These are phyloP conservation scores for Coemansia javaensis DNA, from an alignment of 192 early-diverging fungal genomes.

Conservation along the genomic window DNA sequence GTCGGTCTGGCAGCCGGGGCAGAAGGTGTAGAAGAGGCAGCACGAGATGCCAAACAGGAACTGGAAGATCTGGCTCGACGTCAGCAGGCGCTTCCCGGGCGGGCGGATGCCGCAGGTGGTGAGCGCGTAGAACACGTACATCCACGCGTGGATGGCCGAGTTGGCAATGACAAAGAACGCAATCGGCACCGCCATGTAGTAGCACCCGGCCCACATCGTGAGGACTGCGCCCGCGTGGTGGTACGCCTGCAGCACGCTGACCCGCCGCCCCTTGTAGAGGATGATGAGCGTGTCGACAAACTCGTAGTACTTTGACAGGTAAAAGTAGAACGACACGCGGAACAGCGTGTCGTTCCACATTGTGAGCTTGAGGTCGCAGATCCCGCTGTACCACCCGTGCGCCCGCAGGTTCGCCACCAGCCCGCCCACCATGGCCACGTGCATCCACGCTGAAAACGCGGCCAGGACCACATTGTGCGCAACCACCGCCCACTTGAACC, in stretches of 20 bases:
- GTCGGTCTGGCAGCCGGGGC: conserved; percentile 58
- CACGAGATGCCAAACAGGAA: conserved; percentile 71
- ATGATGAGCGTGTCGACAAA: conserved; percentile 85
- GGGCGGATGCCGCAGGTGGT: conserved; percentile 69
- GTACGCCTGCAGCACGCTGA: conserved; percentile 78
- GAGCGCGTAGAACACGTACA: conserved; percentile 81
- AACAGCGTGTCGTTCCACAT: conserved; percentile 69
- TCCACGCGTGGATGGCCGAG: conserved; percentile 83
- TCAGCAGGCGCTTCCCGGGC: conserved; percentile 76
- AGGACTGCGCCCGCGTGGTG: conserved; percentile 87
- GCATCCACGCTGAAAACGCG: conserved; percentile 70
- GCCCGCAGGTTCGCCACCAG: conserved; percentile 53
- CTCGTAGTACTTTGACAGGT: conserved; percentile 87
- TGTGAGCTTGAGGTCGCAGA: conserved; percentile 61
- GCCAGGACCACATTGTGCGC: conserved; percentile 69
- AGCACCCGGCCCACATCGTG: conserved; percentile 82
- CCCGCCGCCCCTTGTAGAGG: conserved; percentile 65
- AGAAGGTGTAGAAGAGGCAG: conserved; percentile 64
- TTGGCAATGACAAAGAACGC: conserved; percentile 79
- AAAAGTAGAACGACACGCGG: conserved; percentile 80
- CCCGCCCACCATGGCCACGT: conserved; percentile 57
- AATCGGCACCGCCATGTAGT: conserved; percentile 69
- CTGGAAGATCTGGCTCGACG: conserved; percentile 81
- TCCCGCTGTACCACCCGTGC: conserved; percentile 55
- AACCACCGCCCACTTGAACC: conserved; percentile 74